phyloP scores from a whole-genome alignment of 371 early-diverging fungal species.

The Apophysomyces trapeziformis region DNA sequence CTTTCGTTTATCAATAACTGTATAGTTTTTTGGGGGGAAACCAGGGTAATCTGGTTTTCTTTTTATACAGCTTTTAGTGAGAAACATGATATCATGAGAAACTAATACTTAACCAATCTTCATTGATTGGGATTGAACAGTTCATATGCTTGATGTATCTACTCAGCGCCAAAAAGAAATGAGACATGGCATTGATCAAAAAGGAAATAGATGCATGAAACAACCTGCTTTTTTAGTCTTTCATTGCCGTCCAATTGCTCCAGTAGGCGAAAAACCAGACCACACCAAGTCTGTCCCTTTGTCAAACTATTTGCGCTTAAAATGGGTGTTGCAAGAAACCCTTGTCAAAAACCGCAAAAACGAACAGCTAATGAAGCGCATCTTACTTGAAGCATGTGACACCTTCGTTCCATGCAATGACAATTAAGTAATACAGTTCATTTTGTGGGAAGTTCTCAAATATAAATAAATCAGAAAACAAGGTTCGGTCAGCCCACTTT shows the following conservation, averaged over 20 bases:
- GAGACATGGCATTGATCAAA: too few species aligned
- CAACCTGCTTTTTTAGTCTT: neutral
- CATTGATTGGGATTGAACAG: neutral
- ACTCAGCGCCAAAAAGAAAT: too few species aligned
- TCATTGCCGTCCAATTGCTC: neutral
- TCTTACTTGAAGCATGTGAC: conserved; percentile 22
- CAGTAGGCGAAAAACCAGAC: conserved; percentile 9
- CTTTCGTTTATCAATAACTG: neutral
- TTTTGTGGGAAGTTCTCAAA: conserved; percentile 17
- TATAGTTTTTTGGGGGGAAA: too few species aligned
- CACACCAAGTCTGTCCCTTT: conserved; percentile 12
- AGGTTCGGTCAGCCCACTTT: neutral
- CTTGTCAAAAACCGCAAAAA: neutral
- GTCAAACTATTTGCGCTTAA: conserved; percentile 12
- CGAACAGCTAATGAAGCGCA: neutral
- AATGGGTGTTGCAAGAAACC: neutral
- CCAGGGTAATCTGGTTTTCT: neutral
- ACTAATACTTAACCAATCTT: neutral
- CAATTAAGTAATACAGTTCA: conserved; percentile 21
- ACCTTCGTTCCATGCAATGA: conserved; percentile 23
- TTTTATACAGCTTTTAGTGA: neutral
- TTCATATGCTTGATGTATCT: conserved; percentile 3
- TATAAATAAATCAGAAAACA: neutral
- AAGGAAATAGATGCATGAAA: neutral
- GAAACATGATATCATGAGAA: conserved; percentile 7